Base-by-base conservation (phyloP, 495 filamentous ascomycete species). In the Parachaetomium inaequale region DNA sequence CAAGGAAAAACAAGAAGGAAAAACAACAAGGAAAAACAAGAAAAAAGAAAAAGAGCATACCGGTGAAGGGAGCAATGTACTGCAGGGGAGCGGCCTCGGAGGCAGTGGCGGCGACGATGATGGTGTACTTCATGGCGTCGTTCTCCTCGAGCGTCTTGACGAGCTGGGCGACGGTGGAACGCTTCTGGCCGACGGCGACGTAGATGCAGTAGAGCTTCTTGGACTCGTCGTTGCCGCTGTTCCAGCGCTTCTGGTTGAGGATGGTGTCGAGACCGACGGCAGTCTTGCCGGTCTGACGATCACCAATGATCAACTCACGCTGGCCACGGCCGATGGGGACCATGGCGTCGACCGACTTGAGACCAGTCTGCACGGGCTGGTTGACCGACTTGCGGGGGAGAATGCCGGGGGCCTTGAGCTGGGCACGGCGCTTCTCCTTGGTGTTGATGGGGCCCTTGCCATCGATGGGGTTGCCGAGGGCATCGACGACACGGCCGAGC, bases 131-230 rank as follows among this genome's bases (percentile, higher is more conserved):
- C 93, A 98, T 95, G 74, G 95, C 90, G 68, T 98, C 92, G 78
- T 98, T 96, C 88, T 98, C 93, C 85, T 98, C 95, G 63, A 98
- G 89, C 65, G 94, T 98, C 87, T 98, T 91, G 82, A 98, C 94
- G 72, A 98, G 86, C 85, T 98, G 94, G 71, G 94, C 94, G 69
- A 98, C 93, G 63, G 94, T 98, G 66, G 94, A 98, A 81, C 94
- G 92, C 87, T 98, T 98, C 86, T 98, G 94, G 71, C 94, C 94
- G 72, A 98, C 87, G 75, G 94, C 94, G 74, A 98, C 94, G 85
- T 98, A 98, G 78, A 98, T 83, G 79, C 93, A 97, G 88, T 97
- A 98, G 54, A 98, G 91, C 86, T 98, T 98, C 87, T 96, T 91
- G 71, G 75, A 81, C 87, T 98, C 94, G 76, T 96, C 91, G 76